Evolutionary conservation across 2,329 filamentous ascomycete species (phyloP), one percentile per base, ranked within the genome.

Genomic region (Colletotrichum limetticola): DNA sequence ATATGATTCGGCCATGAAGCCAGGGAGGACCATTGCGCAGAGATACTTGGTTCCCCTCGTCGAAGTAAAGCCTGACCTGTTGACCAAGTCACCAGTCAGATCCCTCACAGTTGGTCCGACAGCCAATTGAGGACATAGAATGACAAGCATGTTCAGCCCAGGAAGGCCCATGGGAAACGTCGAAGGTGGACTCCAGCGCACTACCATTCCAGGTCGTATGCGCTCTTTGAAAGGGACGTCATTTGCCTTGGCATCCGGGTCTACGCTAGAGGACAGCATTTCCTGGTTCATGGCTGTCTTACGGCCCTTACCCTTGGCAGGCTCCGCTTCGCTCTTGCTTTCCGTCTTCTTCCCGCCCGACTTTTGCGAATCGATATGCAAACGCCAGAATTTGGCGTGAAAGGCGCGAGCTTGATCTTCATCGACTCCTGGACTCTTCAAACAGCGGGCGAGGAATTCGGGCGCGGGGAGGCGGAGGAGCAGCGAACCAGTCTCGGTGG

Each of bases 141-240:
- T 73, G 68, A 83, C 77, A 0, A 76, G 80, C 59, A 82, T 74
- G n/a, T 79, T 80, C 32, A 77, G 74, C 1, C 74, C 70, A 7
- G 75, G 74, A 9, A 75, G 59, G 1, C 52, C 74, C 7, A 67
- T 61, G 2, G 68, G 65, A 5, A 73, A 75, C 7, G 74, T 73
- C 2, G 67, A 52, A 4, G 76, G 62, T 0, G 77, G 76, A 0
- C 75, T 79, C 78, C 80, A 84, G n/a, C 76, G 76, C 4, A 86
- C 79, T 1, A 81, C 81, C 83, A 85, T 85, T 1, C 84, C 84
- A 0, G 85, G 82, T 1, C 82, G 78, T 22, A 86, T 81, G 3
- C 85, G 81, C 24, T 85, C 65, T 55, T 81, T 80, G 73, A 86
- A 86, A 0, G 80, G 82, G 5, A 82, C 35, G 0, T 30, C 28